Evolutionary conservation across 2,329 filamentous ascomycete genomes (phyloP).

Genomic region (Fonsecaea nubica): DNA sequence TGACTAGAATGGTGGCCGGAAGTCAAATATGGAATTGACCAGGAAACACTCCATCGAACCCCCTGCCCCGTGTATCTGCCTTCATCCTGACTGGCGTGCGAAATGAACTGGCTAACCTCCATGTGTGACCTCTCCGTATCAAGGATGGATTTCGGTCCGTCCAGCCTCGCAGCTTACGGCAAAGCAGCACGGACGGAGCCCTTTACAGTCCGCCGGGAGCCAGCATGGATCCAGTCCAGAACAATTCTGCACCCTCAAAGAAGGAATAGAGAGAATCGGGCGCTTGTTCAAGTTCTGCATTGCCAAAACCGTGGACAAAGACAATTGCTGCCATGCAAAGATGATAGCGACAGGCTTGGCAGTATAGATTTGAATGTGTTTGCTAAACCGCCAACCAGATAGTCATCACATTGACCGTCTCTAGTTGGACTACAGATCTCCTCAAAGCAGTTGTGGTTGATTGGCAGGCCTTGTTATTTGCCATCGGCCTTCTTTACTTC

Average conservation of each 20-base stretch:
- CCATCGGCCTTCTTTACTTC: background rate
- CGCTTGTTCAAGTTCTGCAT: background rate
- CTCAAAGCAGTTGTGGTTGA: background rate
- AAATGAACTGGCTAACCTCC: background rate
- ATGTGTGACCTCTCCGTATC: background rate
- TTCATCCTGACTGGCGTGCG: background rate
- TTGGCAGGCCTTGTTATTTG: background rate
- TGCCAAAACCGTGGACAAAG: background rate
- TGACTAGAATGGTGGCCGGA: background rate
- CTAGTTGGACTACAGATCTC: background rate
- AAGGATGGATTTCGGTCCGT: background rate
- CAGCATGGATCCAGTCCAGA: background rate
- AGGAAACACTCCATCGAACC: background rate
- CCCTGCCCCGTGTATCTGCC: background rate
- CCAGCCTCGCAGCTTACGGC: background rate
- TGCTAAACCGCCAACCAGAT: background rate
- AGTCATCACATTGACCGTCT: background rate
- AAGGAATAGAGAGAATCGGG: background rate
- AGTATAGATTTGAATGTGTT: background rate
- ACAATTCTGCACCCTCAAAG: background rate
- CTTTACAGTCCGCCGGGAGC: background rate
- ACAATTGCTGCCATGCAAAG: background rate
- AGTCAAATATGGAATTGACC: constrained; percentile 6
- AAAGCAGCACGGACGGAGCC: background rate
- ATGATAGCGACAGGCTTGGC: background rate